Conservation (phyloP, 768 basidiomycete species). For the Kwoniella pini region DNA sequence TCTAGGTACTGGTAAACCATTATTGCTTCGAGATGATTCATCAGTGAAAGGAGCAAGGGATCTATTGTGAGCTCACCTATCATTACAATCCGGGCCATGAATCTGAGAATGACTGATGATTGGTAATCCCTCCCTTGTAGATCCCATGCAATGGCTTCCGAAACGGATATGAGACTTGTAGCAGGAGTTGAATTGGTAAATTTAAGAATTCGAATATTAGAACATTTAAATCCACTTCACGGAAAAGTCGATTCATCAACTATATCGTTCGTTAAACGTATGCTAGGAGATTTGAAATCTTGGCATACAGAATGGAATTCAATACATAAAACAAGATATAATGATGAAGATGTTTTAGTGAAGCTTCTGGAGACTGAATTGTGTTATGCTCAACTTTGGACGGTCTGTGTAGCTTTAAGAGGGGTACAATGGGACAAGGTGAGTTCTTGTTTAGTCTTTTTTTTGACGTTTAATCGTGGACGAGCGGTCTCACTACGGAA, state of each 20-base stretch:
- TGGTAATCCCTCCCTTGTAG: too few species aligned
- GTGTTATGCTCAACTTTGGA: conserved; percentile 91
- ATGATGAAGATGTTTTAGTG: conserved; percentile 78
- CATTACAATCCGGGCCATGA: too few species aligned
- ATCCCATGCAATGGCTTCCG: conserved; percentile 79
- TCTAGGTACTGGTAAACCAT: conserved; percentile 84
- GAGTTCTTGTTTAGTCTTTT: too few species aligned
- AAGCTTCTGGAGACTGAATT: conserved; percentile 86
- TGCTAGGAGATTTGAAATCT: conserved; percentile 79
- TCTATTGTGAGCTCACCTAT: conserved; percentile 65
- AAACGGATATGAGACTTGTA: conserved; percentile 84
- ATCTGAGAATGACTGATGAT: too few species aligned
- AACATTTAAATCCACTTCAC: conserved; percentile 79
- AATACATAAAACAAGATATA: conserved; percentile 69
- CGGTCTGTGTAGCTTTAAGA: conserved; percentile 86
- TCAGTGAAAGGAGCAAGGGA: conserved; percentile 82
- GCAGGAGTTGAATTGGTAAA: conserved; percentile 85
- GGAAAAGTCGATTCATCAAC: conserved; percentile 84
- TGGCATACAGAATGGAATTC: conserved; percentile 90
- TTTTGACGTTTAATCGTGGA: too few species aligned
- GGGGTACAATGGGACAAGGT: conserved; percentile 89
- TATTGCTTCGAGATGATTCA: conserved; percentile 83
- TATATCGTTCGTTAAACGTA: conserved; percentile 80
- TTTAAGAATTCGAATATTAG: conserved; percentile 92
- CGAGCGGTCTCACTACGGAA: too few species aligned